A percentile compares a stretch with the other conserved stretches of the same genome.
These are phyloP conservation scores for Penicillium silybi DNA, from an alignment of 495 filamentous ascomycete species.

Conservation along the genomic window DNA sequence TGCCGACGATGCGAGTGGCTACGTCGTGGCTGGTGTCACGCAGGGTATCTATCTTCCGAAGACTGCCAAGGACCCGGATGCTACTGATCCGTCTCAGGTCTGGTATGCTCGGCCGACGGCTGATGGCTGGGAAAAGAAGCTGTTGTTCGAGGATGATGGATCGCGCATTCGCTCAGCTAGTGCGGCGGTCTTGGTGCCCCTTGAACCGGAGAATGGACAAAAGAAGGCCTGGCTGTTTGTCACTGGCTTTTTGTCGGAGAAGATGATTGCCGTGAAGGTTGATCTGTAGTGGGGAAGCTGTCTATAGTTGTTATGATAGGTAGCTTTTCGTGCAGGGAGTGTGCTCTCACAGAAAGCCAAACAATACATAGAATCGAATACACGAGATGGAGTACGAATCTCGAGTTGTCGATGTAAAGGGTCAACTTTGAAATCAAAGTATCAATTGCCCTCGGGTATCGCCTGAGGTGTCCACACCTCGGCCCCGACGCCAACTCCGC, in stretches of 20 bases:
- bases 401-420: neutral
- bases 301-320: neutral
- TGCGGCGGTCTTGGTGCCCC: slow-evolving; percentile 50
- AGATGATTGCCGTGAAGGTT: slow-evolving; percentile 51
- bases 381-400: too few species aligned
- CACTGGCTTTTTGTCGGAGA: slow-evolving; percentile 53
- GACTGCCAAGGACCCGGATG: slow-evolving; percentile 32
- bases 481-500: neutral
- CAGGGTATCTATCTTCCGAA: slow-evolving; percentile 31
- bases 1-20: slow-evolving; percentile 49
- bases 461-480: neutral
- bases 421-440: neutral
- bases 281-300: slow-evolving; percentile 33
- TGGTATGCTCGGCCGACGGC: slow-evolving; percentile 37
- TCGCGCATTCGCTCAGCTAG: slow-evolving; percentile 46
- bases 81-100: slow-evolving; percentile 44
- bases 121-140: slow-evolving; percentile 34
- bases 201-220: slow-evolving; percentile 35
- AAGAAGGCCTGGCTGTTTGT: slow-evolving; percentile 56
- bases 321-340: neutral
- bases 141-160: slow-evolving; percentile 60
- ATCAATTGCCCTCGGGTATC: neutral
- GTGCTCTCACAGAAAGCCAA: neutral
- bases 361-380: neutral
- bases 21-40: slow-evolving; percentile 48